Evolutionary conservation across 495 filamentous ascomycete species (phyloP), one percentile per base, ranked within the genome.

Genomic region (Stereocaulon alpinum): DNA sequence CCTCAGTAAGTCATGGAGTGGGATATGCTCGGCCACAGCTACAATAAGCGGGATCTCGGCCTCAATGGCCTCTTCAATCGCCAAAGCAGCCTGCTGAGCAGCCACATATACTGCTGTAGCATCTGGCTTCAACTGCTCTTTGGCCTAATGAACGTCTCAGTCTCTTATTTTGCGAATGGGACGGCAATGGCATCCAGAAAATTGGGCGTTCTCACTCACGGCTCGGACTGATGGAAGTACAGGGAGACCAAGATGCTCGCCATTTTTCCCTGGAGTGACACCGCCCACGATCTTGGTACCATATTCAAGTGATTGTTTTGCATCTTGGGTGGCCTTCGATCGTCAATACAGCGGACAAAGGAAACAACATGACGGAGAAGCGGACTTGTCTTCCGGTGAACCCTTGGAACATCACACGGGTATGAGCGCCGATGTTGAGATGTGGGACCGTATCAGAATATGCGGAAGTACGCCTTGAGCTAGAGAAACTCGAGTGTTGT

Each of bases 1-100:
- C 63, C 86, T 76, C 55, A 93, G 76, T 57, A 95, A 85, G 66
- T 95, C 88, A 72, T 94, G 88, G 40, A 94, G 69, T 6, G 91
- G 89, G 55, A 95, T 89, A 69, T 95, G 91, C 69, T 96, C 91
- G 2, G 91, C 91, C 44, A 96, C 91, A 11, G 89, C 87, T 6
- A 95, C 88, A 55, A 95, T 84, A 3, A 95, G 77, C 12, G 89
- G 87, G 9, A 95, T 86, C 66, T 93, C 88, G 4, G 88, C 89
- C 63, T 88, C 89, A 54, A 96, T 89, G 0, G 91, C 89, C 66
- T 95, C 88, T 66, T 91, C 85, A 66, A 96, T 94, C 9, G 91
- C 91, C 41, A 72, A 72, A 2, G 84, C 76, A 6, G 90, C 89
- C 61, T 88, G 81, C 54, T 85, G 80, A 22, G 90, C 90, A 1